Conservation (phyloP, 192 early-diverging fungal genomes). For the Mortierella antarctica region DNA sequence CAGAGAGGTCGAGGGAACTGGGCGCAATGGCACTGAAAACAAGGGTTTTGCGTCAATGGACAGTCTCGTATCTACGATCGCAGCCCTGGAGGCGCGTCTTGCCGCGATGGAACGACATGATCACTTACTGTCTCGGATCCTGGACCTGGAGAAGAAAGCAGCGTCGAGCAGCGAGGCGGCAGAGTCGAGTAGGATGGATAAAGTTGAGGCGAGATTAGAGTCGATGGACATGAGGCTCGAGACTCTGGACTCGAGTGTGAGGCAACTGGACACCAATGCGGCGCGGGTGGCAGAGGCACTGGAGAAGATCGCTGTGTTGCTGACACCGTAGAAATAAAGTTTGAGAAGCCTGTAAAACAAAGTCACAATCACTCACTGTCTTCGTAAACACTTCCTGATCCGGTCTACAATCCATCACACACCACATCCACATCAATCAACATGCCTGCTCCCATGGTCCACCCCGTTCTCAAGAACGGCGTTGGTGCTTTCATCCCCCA, state of each 20-base stretch:
- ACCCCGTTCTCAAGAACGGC: constrained; percentile 70
- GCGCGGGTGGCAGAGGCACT: background rate
- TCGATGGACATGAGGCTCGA: too few relatives aligned
- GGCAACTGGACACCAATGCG: background rate
- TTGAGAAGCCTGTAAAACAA: too few relatives aligned
- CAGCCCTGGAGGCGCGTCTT: constrained; percentile 11
- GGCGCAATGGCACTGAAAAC: background rate
- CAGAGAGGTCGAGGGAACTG: too few relatives aligned
- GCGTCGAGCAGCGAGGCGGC: background rate
- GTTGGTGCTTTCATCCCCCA: constrained; percentile 80
- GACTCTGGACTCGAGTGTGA: too few relatives aligned
- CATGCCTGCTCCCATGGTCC: constrained; percentile 39
- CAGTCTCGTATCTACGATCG: constrained; percentile 3
- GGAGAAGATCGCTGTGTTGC: background rate
- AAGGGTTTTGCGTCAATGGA: constrained; percentile 1
- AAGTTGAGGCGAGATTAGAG: too few relatives aligned
- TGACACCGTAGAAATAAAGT: background rate
- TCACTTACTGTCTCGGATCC: background rate
- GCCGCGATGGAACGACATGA: constrained; percentile 10
- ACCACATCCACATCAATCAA: constrained; percentile 1
- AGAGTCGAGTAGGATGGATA: too few relatives aligned
- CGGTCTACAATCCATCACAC: background rate
- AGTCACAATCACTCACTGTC: too few relatives aligned
- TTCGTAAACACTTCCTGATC: background rate
- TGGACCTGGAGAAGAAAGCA: constrained; percentile 15